Evolutionary conservation across 169 alveolate species (phyloP).

Genomic region (Cystoisospora suis): DNA sequence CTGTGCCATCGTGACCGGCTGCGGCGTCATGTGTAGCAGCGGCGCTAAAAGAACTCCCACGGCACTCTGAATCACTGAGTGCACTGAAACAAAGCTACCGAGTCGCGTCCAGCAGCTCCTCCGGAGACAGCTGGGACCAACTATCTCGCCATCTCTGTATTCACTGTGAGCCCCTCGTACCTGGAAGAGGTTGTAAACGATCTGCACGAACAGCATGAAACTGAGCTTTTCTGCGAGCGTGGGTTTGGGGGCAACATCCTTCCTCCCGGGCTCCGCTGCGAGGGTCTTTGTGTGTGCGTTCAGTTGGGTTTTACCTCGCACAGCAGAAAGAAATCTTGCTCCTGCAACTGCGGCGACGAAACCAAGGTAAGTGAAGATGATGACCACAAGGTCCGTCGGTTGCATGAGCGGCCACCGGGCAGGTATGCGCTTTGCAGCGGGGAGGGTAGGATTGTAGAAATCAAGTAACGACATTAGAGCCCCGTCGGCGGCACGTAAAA

Average conservation of each 20-base stretch:
- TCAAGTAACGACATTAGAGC: neutral
- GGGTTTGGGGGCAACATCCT: too few species aligned
- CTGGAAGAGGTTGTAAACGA: constrained; percentile 5
- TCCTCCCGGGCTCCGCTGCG: neutral
- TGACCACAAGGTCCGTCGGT: neutral
- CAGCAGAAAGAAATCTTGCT: neutral
- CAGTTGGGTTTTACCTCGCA: neutral
- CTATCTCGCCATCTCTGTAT: too few species aligned
- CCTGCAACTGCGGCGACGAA: constrained; percentile 15
- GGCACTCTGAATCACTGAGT: too few species aligned
- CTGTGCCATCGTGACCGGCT: too few species aligned
- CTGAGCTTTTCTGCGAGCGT: constrained; percentile 4
- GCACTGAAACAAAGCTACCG: too few species aligned
- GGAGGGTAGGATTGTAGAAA: constrained; percentile 29
- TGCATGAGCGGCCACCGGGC: constrained; percentile 26
- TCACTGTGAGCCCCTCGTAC: neutral
- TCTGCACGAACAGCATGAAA: neutral
- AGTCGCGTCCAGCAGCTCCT: too few species aligned
- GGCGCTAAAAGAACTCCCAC: too few species aligned
- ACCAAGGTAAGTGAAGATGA: neutral
- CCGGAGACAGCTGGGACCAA: too few species aligned
- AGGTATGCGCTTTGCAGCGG: neutral
- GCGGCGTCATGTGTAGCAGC: too few species aligned
- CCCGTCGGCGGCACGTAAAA: neutral
- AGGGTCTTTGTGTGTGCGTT: neutral